These are phyloP conservation scores for Penicillium pulvis DNA, from an alignment of 495 filamentous ascomycete species.

Conservation along the genomic window DNA sequence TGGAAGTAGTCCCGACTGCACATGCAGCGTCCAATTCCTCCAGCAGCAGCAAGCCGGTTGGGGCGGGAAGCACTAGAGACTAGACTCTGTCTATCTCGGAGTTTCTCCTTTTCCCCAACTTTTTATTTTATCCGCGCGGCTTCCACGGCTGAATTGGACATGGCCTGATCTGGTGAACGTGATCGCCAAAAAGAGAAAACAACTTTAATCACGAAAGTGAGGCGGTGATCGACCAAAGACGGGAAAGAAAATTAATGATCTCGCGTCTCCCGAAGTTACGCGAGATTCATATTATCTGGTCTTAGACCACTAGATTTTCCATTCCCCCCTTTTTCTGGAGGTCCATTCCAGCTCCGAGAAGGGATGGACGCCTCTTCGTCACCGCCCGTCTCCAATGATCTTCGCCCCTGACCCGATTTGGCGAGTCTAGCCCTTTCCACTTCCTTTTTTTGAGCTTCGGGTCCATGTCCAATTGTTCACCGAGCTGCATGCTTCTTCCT, in stretches of 20 bases:
- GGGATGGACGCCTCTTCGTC: constrained; percentile 18
- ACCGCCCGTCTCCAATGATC: constrained; percentile 10
- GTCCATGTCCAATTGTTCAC: constrained; percentile 8
- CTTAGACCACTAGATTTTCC: neutral
- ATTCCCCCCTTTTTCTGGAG: constrained; percentile 8
- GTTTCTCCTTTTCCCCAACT: neutral
- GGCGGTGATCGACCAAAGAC: constrained; percentile 25
- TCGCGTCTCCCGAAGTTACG: neutral
- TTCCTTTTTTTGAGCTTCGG: constrained; percentile 10
- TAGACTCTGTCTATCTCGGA: neutral
- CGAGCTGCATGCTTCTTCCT: neutral
- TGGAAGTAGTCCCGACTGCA: constrained; percentile 42
- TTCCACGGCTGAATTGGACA: constrained; percentile 16
- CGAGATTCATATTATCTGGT: neutral
- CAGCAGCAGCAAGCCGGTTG: constrained; percentile 10
- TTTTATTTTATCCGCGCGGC: constrained; percentile 34
- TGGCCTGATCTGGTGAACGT: neutral
- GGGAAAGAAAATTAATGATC: neutral
- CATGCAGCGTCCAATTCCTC: neutral
- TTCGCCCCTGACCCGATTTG: constrained; percentile 22
- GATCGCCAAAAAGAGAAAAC: constrained; percentile 19
- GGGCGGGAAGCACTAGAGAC: neutral
- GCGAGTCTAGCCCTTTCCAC: constrained; percentile 7
- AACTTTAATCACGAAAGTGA: constrained; percentile 30
- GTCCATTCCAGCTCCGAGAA: constrained; percentile 6